Percentiles rank a stretch among this genome's conserved stretches.
These are phyloP conservation scores for Brassica juncea DNA, from an alignment of 345 rosid genomes.

Conservation along the genomic window DNA sequence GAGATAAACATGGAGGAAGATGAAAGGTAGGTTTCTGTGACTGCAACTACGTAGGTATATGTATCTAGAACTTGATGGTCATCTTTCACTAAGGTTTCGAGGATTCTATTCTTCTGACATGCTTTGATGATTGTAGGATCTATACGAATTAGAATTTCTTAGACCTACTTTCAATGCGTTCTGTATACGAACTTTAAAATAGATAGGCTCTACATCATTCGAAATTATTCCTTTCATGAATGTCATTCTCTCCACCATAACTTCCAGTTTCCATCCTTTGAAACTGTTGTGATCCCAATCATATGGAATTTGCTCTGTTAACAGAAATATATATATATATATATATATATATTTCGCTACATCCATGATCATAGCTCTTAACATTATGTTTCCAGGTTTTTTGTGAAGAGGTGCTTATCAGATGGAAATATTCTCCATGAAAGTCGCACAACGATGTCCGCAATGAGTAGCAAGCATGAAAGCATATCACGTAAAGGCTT, in stretches of 20 bases:
- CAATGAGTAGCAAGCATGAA: background rate
- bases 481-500: background rate
- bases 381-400: background rate
- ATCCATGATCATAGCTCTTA: background rate
- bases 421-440: background rate
- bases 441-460: background rate
- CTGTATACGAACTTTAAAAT: slow-evolving; percentile 9
- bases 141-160: background rate
- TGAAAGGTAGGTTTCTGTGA: slow-evolving; percentile 58
- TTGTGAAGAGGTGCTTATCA: background rate
- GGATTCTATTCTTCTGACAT: slow-evolving; percentile 1
- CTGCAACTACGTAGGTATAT: slow-evolving; percentile 21
- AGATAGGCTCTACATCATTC: slow-evolving; percentile 1
- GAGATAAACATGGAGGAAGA: slow-evolving; percentile 52
- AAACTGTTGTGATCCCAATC: background rate
- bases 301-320: background rate
- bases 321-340: background rate
- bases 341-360: background rate
- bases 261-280: background rate
- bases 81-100: slow-evolving; percentile 8
- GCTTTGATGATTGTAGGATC: slow-evolving; percentile 15
- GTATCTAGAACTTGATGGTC: background rate
- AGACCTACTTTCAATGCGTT: background rate
- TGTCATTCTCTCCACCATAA: background rate
- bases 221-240: background rate